Evolutionary conservation across 306 rosid species (phyloP), one percentile per base, ranked within the genome.

Genomic region (Neltuma alba): DNA sequence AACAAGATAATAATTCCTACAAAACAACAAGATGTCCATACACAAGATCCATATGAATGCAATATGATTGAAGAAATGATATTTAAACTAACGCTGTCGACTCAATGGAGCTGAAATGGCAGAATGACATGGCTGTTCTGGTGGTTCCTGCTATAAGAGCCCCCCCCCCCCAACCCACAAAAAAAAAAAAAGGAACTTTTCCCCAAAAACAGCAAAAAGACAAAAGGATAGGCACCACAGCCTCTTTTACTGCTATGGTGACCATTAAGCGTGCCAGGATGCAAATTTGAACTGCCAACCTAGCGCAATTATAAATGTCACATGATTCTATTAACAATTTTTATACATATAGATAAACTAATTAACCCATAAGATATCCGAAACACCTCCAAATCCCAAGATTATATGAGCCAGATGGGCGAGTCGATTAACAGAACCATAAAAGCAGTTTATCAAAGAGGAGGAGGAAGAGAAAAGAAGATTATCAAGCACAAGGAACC

Each of bases 401-500:
- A 25, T 48, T 11, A 8, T 55, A 41, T 28, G 34, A 2, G 18
- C 64, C 27, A 76, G 50, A 80, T 76, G 41, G 75, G 54, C 70
- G 63, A 76, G 77, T 27, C 64, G 61, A 66, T 47, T 70, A 72
- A 76, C 83, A 71, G 4, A 64, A 71, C 36, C 38, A 47, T 37
- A 52, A 75, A 70, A 52, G 2, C 62, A 60, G 16, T 47, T 41
- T 25, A 58, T 58, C 1, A 16, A 52, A n/a, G 3, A 52, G 7
- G 4, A 20, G 8, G 10, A 18, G 7, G 20, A 20, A 3, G 9
- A 50, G 58, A 20, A 50, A 33, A 64, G 41, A 13, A 6, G 6
- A 23, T 1, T 14, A 68, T 9, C 28, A 38, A 72, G 1, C 9
- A 25, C 7, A 3, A 48, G 40, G 20, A 63, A 65, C 38, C 27